Evolutionary conservation across 1,139 yeast species (phyloP).

Genomic region (Pichia sp.): DNA sequence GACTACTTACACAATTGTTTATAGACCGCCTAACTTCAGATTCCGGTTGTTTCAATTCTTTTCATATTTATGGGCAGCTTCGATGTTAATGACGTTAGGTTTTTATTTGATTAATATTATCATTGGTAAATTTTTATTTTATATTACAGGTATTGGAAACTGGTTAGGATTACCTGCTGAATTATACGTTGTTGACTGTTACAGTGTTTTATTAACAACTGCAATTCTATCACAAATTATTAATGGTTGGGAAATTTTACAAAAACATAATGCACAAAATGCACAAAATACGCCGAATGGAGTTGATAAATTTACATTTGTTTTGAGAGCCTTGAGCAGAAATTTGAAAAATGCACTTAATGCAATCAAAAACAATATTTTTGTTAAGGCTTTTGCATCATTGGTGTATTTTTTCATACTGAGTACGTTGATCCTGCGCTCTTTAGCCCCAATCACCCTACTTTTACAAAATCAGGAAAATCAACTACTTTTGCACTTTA

Average conservation of each 20-base stretch:
- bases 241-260: neutral
- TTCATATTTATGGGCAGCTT: slow-evolving; percentile 62
- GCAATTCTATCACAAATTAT: slow-evolving; percentile 7
- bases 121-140: slow-evolving; percentile 11
- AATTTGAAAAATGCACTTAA: no score
- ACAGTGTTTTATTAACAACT: slow-evolving; percentile 10
- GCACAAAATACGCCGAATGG: no score
- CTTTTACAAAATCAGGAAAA: no score
- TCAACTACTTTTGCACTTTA: no score
- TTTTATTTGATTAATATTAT: slow-evolving; percentile 13
- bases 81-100: slow-evolving; percentile 44
- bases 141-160: slow-evolving; percentile 3
- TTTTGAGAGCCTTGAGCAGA: no score
- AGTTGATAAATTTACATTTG: no score
- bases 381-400: no score
- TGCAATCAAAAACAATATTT: no score
- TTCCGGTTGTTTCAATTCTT: slow-evolving; percentile 52
- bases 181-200: slow-evolving; percentile 4
- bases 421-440: no score
- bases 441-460: no score
- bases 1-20: slow-evolving; percentile 68
- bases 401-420: no score
- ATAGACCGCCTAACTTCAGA: slow-evolving; percentile 77
- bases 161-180: neutral
- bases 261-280: no score